phyloP scores from a whole-genome alignment of 129 eudicot species.

The Ambrosia artemisiifolia region DNA sequence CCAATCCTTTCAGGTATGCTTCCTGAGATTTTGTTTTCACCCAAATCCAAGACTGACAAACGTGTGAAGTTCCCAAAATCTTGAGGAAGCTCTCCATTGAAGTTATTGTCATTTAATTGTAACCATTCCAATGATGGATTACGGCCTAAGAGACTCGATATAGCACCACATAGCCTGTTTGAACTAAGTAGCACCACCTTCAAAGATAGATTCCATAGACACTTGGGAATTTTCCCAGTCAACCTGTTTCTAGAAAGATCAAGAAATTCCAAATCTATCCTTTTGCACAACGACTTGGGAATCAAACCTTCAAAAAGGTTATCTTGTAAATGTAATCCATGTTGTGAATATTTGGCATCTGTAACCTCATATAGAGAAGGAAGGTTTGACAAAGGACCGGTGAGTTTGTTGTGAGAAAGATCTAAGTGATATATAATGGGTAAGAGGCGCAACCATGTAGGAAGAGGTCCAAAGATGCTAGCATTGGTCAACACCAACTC shows the following conservation, averaged over 20 bases:
- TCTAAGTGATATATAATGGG: too few relatives aligned
- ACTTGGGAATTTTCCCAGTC: slow-evolving; percentile 28
- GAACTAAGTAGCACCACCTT: neutral
- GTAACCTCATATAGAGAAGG: too few relatives aligned
- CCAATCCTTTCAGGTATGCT: slow-evolving; percentile 29
- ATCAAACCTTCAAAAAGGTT: slow-evolving; percentile 12
- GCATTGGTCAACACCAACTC: too few relatives aligned
- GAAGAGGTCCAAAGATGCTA: too few relatives aligned
- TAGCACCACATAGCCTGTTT: slow-evolving; percentile 19
- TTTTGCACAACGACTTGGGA: slow-evolving; percentile 14
- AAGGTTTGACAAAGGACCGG: neutral
- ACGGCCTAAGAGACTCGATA: slow-evolving; percentile 11
- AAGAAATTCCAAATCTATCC: neutral
- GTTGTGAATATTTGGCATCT: too few relatives aligned
- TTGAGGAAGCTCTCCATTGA: slow-evolving; percentile 23
- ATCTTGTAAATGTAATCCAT: neutral
- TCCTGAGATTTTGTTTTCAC: neutral
- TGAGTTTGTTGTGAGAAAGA: neutral
- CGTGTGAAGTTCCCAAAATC: neutral
- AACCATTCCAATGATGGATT: neutral
- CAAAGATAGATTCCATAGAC: slow-evolving; percentile 13
- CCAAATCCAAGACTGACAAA: slow-evolving; percentile 15
- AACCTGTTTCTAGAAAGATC: slow-evolving; percentile 28
- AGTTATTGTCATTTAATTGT: slow-evolving; percentile 22
- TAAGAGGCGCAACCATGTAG: too few relatives aligned